Evolutionary conservation across 768 basidiomycete species (phyloP).

Genomic region (Neoboletus magnificus): DNA sequence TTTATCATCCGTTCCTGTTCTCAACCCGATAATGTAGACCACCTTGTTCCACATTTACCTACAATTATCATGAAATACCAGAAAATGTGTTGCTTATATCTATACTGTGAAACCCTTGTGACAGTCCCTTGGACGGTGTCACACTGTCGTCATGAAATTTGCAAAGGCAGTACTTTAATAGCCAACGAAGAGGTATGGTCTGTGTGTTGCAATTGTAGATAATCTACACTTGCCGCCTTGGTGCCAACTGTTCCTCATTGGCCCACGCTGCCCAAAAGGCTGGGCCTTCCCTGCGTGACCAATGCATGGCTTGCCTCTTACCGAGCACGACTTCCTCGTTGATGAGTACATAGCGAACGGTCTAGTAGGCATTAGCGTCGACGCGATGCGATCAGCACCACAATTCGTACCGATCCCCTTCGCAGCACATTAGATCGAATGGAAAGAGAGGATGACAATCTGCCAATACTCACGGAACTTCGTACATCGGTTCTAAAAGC

Average conservation of each 20-base stretch:
- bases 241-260: conserved; percentile 48
- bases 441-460: background rate
- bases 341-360: conserved; percentile 80
- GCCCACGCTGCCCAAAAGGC: conserved; percentile 80
- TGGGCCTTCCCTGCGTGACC: conserved; percentile 62
- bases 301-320: conserved; percentile 64
- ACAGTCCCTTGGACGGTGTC: background rate
- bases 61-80: conserved; percentile 28
- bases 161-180: background rate
- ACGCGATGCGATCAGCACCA: background rate
- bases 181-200: background rate
- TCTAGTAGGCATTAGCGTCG: conserved; percentile 38
- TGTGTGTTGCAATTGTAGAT: background rate
- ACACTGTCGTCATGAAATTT: background rate
- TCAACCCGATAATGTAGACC: conserved; percentile 30
- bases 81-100: conserved; percentile 2
- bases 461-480: conserved; percentile 67
- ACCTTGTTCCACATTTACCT: conserved; percentile 27
- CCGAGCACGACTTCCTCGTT: conserved; percentile 68
- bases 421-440: conserved; percentile 1
- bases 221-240: conserved; percentile 15
- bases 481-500: conserved; percentile 89
- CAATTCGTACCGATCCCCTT: conserved; percentile 62
- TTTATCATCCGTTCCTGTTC: conserved; percentile 10
- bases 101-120: background rate